Evolutionary conservation across 139 green algal species (phyloP).

Genomic region (Picochlorum sp.): DNA sequence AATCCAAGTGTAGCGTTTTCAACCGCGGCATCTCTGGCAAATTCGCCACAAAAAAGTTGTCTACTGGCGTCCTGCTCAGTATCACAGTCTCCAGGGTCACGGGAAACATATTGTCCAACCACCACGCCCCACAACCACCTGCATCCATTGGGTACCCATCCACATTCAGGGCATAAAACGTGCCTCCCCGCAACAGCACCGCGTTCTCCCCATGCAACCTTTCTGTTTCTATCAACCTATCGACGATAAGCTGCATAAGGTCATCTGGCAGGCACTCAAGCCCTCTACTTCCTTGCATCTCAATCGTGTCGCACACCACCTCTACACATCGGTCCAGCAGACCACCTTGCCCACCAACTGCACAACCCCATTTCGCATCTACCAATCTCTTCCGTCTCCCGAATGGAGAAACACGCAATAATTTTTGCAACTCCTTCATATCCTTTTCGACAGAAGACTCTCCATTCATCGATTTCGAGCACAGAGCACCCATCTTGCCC

Average conservation of each 20-base stretch:
- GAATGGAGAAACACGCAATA: no score
- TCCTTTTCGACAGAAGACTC: no score
- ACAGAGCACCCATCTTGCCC: no score
- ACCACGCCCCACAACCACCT: no score
- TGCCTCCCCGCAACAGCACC: not conserved
- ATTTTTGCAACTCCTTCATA: no score
- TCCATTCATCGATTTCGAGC: no score
- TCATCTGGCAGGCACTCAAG: slow-evolving; percentile 21
- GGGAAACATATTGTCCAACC: slow-evolving; percentile 12
- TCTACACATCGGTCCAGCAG: no score
- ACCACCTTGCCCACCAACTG: no score
- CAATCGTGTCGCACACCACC: no score
- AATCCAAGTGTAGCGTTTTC: slow-evolving; percentile 12
- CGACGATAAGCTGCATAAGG: slow-evolving; percentile 24
- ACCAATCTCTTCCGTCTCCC: no score
- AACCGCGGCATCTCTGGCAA: slow-evolving; percentile 6
- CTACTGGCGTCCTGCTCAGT: slow-evolving; percentile 4
- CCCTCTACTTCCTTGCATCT: no score
- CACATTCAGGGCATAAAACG: slow-evolving; percentile 18
- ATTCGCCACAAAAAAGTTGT: slow-evolving; percentile 2
- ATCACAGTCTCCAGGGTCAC: slow-evolving; percentile 1
- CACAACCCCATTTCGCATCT: no score
- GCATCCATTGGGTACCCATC: slow-evolving; percentile 1
- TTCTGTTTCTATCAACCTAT: slow-evolving; percentile 2
- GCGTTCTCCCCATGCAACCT: slow-evolving; percentile 2